Conservation (phyloP, 768 basidiomycete species). For the Termitomyces titanicus region DNA sequence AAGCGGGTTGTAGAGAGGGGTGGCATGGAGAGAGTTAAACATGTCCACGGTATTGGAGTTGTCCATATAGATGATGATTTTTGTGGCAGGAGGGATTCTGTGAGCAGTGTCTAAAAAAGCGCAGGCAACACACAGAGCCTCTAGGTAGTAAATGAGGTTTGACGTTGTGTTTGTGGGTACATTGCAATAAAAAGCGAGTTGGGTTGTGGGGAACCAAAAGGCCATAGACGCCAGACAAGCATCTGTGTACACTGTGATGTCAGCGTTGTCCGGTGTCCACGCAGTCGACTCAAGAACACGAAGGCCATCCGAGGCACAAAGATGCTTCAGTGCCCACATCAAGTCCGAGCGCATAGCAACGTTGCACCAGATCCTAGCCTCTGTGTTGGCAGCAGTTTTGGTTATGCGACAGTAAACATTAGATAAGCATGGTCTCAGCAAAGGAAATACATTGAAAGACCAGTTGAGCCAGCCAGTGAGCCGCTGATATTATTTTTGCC, state of each 20-base stretch:
- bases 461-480: no score
- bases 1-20: slow-evolving; percentile 21
- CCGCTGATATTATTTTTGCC: no score
- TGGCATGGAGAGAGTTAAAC: slow-evolving; percentile 21
- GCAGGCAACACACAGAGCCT: slow-evolving; percentile 19
- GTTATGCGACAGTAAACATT: no score
- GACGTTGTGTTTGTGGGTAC: neutral
- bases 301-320: no score
- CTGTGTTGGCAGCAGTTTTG: no score
- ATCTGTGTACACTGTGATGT: slow-evolving; percentile 8
- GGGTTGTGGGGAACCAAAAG: neutral
- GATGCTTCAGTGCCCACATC: no score
- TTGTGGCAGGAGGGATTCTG: neutral
- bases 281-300: no score
- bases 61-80: slow-evolving; percentile 24
- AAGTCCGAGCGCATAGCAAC: no score
- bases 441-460: no score
- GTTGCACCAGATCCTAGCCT: no score
- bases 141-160: slow-evolving; percentile 21
- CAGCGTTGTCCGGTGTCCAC: slow-evolving; percentile 8
- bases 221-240: neutral
- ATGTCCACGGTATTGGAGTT: slow-evolving; percentile 26
- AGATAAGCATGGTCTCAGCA: no score
- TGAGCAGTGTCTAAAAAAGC: slow-evolving; percentile 3
- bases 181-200: slow-evolving; percentile 11